Percentiles rank a stretch among this genome's conserved stretches.
These are phyloP conservation scores for Aaosphaeria pasadenensis DNA, from an alignment of 2,329 filamentous ascomycete genomes.

Conservation along the genomic window DNA sequence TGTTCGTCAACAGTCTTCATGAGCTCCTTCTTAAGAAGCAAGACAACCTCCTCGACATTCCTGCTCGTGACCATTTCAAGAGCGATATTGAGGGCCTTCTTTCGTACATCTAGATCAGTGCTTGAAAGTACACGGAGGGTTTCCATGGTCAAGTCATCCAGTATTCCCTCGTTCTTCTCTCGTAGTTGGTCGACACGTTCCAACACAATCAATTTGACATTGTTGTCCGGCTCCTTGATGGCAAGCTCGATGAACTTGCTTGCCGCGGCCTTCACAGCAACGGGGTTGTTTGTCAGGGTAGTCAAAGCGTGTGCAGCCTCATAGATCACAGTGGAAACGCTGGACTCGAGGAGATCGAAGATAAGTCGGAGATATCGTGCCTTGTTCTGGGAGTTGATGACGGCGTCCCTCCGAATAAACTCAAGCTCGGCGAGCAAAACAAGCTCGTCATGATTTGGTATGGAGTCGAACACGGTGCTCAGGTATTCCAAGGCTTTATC, in stretches of 20 bases:
- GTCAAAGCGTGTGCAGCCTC: slow-evolving; percentile 95
- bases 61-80: slow-evolving; percentile 98
- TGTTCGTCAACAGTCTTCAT: slow-evolving; percentile 97
- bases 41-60: slow-evolving; percentile 95
- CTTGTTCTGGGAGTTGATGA: slow-evolving; percentile 93
- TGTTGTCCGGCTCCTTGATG: slow-evolving; percentile 98
- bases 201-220: slow-evolving; percentile 96
- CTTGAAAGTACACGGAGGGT: slow-evolving; percentile 92
- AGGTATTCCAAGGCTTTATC: slow-evolving; percentile 88
- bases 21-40: slow-evolving; percentile 95
- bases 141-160: slow-evolving; percentile 96
- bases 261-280: slow-evolving; percentile 94
- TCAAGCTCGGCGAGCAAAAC: slow-evolving; percentile 91
- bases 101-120: slow-evolving; percentile 91
- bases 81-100: slow-evolving; percentile 84
- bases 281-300: slow-evolving; percentile 89
- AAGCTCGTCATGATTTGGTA: slow-evolving; percentile 91
- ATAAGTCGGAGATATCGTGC: slow-evolving; percentile 90
- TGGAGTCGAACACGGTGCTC: slow-evolving; percentile 84
- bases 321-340: slow-evolving; percentile 92
- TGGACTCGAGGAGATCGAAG: slow-evolving; percentile 92
- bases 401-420: slow-evolving; percentile 97
- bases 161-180: slow-evolving; percentile 81
- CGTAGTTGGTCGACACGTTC: slow-evolving; percentile 88
- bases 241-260: slow-evolving; percentile 94